A percentile compares a stretch with the other conserved stretches of the same genome.
Evolutionary conservation across 1,284 basidiomycete species (phyloP).

Genomic region (Uromyces viciae-fabae): DNA sequence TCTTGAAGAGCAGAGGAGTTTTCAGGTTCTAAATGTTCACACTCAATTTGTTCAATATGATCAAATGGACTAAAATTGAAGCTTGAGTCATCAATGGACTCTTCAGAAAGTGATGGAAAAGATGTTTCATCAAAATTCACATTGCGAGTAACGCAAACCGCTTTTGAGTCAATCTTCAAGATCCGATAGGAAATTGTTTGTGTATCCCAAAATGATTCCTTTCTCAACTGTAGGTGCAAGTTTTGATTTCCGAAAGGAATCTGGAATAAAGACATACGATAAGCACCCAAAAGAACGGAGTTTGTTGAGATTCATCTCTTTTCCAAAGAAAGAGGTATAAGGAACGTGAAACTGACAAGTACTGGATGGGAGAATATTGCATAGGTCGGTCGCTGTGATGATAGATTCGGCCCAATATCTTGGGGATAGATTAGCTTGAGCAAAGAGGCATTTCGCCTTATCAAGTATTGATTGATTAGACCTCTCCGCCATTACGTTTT

Average conservation of each 20-base stretch:
- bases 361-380: no score
- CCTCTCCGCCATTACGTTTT: neutral
- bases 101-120: neutral
- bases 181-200: no score
- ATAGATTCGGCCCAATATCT: slow-evolving; percentile 4
- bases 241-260: no score
- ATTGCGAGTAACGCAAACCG: neutral
- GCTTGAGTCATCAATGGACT: neutral
- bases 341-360: no score
- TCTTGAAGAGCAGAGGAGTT: neutral
- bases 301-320: no score
- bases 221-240: no score
- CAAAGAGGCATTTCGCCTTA: neutral
- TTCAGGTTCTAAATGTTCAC: neutral
- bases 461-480: neutral
- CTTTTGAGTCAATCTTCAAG: no score
- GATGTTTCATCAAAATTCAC: neutral
- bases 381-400: neutral
- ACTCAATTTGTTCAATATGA: neutral
- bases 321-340: no score
- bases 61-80: neutral
- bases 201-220: no score
- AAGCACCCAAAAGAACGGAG: no score
- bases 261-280: no score
- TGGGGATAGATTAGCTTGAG: neutral